Percentiles rank a stretch among this genome's conserved stretches.
These are phyloP conservation scores for Williopsis jadinii DNA, from an alignment of 1,139 yeast genomes.

Conservation along the genomic window DNA sequence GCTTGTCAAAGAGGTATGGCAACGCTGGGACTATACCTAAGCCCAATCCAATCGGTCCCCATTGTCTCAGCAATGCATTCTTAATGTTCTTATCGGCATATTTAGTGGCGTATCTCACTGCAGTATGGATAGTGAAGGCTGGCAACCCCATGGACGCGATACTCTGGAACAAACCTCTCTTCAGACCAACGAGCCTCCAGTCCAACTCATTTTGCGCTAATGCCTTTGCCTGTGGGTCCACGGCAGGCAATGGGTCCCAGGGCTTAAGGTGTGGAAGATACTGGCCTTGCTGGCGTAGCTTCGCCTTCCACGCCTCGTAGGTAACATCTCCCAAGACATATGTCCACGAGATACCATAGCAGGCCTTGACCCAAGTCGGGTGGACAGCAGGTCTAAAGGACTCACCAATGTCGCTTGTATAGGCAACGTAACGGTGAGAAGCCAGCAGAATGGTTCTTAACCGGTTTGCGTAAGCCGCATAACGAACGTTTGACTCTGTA, in stretches of 20 bases:
- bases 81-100: conserved; percentile 42
- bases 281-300: conserved; percentile 59
- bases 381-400: conserved; percentile 85
- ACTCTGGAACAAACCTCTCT: conserved; percentile 73
- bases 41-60: conserved; percentile 76
- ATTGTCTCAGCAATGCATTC: conserved; percentile 43
- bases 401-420: conserved; percentile 84
- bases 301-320: conserved; percentile 70
- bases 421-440: conserved; percentile 81
- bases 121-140: conserved; percentile 76
- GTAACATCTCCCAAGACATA: conserved; percentile 76
- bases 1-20: conserved; percentile 78
- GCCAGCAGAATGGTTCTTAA: conserved; percentile 63
- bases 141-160: conserved; percentile 85
- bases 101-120: conserved; percentile 63
- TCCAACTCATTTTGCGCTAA: conserved; percentile 14
- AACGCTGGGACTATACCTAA: conserved; percentile 70
- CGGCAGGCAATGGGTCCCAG: conserved; percentile 49
- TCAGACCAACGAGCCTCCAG: conserved; percentile 58
- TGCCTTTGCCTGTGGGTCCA: conserved; percentile 33
- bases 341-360: conserved; percentile 74
- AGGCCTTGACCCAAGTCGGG: conserved; percentile 53
- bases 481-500: conserved; percentile 54
- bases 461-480: conserved; percentile 78
- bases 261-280: conserved; percentile 59